Conservation (phyloP, 2,329 filamentous ascomycete genomes). For the Trichoderma sp. region DNA sequence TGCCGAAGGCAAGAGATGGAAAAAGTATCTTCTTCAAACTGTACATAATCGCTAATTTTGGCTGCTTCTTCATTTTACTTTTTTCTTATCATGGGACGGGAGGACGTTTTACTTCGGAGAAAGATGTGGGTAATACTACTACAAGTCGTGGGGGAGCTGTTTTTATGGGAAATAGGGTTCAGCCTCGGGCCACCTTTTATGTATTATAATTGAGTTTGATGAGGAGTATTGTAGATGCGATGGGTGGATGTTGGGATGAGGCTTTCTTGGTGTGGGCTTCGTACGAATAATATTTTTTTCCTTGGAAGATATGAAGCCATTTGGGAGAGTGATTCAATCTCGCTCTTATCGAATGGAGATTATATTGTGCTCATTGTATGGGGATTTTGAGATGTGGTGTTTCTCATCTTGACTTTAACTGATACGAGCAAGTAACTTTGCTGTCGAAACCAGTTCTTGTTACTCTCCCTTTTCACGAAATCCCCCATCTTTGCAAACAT, state of each 20-base stretch:
- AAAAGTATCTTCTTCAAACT: neutral
- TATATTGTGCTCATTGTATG: neutral
- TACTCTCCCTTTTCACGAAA: no score
- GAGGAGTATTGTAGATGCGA: neutral
- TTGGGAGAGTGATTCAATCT: neutral
- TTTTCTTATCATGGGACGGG: neutral
- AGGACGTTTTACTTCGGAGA: neutral
- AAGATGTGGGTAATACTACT: neutral
- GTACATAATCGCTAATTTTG: neutral
- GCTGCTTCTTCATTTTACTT: neutral
- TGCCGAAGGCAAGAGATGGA: neutral
- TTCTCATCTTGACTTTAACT: neutral
- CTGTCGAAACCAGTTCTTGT: no score
- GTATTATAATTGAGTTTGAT: constrained; percentile 7
- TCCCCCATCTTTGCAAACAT: neutral
- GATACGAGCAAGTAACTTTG: neutral
- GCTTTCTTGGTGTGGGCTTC: neutral
- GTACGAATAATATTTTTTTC: constrained; percentile 1
- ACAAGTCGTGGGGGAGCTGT: neutral
- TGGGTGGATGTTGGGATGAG: neutral
- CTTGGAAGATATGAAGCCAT: neutral
- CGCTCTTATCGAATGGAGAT: neutral
- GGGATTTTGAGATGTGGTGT: neutral
- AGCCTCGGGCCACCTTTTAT: constrained; percentile 1
- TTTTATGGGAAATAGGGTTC: neutral